Conservation (phyloP, 805 yeast species). For the Metschnikowia proteae region DNA sequence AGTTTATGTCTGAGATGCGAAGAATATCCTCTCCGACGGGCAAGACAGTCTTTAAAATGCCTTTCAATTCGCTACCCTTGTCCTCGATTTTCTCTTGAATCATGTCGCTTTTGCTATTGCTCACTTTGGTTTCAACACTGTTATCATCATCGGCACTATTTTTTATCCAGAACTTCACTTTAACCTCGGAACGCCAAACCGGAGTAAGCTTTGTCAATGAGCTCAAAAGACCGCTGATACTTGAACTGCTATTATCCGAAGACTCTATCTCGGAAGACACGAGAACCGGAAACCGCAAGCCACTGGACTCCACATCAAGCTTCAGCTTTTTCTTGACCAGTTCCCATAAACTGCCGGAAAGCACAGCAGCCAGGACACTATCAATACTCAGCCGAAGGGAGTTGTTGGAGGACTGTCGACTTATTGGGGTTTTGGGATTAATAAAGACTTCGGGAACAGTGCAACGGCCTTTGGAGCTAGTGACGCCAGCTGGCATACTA, state of each 20-base stretch:
- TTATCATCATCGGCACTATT: neutral
- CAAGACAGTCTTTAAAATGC: neutral
- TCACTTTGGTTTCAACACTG: neutral
- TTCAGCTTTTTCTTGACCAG: neutral
- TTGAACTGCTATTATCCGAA: neutral
- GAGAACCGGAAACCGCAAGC: neutral
- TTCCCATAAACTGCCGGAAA: neutral
- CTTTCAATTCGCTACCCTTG: neutral
- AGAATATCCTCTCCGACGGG: constrained; percentile 1
- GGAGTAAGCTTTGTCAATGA: neutral
- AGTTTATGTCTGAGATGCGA: neutral
- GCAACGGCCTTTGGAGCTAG: neutral
- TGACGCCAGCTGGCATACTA: neutral
- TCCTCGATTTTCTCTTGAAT: neutral
- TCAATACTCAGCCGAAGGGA: constrained; percentile 1
- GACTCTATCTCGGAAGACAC: neutral
- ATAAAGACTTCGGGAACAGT: neutral
- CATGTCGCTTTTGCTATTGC: neutral
- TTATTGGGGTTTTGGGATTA: neutral
- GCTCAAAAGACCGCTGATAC: neutral
- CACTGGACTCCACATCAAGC: neutral
- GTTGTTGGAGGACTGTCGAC: neutral
- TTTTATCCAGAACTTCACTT: neutral
- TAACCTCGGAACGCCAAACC: neutral
- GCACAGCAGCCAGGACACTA: neutral